A percentile compares a stretch with the other conserved stretches of the same genome.
phyloP scores from a whole-genome alignment of 208 protist genomes.

The Dictyostelium gargantuum region DNA sequence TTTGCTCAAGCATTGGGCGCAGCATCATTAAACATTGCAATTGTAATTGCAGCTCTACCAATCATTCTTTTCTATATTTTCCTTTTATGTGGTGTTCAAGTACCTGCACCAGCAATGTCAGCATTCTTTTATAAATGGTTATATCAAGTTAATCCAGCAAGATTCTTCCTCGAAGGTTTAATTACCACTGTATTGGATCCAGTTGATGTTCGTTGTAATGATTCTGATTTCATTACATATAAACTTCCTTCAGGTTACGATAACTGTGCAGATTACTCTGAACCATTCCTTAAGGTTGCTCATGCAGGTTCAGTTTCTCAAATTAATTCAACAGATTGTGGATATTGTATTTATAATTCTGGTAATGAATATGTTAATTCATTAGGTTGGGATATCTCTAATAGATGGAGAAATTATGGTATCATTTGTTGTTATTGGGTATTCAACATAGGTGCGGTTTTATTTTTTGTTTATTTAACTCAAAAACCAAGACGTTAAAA shows the following conservation, averaged over 20 bases:
- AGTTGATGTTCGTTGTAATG: not conserved
- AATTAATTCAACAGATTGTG: not conserved
- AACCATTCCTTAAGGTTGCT: not conserved
- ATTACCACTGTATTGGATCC: not conserved
- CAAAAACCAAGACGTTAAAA: slow-evolving; percentile 42
- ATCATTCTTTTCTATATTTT: not conserved
- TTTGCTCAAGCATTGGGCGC: slow-evolving; percentile 17
- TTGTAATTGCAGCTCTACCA: not conserved
- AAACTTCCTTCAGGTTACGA: not conserved
- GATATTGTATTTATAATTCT: slow-evolving; percentile 35
- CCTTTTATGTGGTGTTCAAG: not conserved
- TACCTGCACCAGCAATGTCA: not conserved
- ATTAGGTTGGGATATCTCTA: not conserved
- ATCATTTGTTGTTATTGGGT: not conserved
- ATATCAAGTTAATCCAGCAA: not conserved
- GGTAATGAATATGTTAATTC: not conserved
- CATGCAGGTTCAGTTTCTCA: not conserved
- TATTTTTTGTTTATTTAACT: slow-evolving; percentile 21
- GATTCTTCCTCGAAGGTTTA: slow-evolving; percentile 22
- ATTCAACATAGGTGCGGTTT: not conserved
- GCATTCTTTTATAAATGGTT: not conserved
- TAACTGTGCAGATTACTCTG: not conserved
- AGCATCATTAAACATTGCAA: not conserved
- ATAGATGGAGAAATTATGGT: slow-evolving; percentile 47
- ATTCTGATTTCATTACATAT: not conserved